Percentiles rank a stretch among this genome's conserved stretches.
Evolutionary conservation across 257 asterid species (phyloP).

Genomic region (Vinca minor): DNA sequence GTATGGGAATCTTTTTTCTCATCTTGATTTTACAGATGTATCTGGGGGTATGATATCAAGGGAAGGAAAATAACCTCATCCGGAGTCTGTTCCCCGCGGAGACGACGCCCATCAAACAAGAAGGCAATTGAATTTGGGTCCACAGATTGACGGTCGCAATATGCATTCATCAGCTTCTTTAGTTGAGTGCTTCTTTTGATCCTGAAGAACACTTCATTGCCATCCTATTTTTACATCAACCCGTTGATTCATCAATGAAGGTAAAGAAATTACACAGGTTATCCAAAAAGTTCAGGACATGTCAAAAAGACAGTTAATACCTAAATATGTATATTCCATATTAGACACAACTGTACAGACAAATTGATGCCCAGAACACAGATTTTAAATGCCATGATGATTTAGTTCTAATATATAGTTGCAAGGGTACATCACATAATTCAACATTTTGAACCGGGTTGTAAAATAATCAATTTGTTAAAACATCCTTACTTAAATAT

Average conservation of each 20-base stretch:
- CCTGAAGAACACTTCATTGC: conserved; percentile 38
- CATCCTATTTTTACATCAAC: conserved; percentile 22
- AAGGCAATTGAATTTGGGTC: conserved; percentile 32
- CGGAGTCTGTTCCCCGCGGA: conserved; percentile 36
- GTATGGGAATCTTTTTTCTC: neutral
- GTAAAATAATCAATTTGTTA: too few relatives aligned
- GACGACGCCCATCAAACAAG: conserved; percentile 39
- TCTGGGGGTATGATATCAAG: neutral
- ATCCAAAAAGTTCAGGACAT: neutral
- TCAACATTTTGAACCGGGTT: neutral
- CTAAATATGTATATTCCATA: neutral
- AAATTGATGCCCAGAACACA: neutral
- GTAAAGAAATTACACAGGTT: neutral
- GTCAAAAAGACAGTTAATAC: neutral
- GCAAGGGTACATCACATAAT: neutral
- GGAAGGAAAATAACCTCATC: conserved; percentile 25
- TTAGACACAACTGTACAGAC: neutral
- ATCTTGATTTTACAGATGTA: neutral
- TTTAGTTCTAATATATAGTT: neutral
- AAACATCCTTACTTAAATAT: too few relatives aligned
- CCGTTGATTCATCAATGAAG: neutral
- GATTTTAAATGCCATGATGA: neutral
- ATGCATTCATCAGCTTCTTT: conserved; percentile 39
- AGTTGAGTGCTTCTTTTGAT: conserved; percentile 38
- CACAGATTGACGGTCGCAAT: conserved; percentile 39